Base-by-base conservation (phyloP, 106 monocot genomes). In the Apostasia shenzhenica region DNA sequence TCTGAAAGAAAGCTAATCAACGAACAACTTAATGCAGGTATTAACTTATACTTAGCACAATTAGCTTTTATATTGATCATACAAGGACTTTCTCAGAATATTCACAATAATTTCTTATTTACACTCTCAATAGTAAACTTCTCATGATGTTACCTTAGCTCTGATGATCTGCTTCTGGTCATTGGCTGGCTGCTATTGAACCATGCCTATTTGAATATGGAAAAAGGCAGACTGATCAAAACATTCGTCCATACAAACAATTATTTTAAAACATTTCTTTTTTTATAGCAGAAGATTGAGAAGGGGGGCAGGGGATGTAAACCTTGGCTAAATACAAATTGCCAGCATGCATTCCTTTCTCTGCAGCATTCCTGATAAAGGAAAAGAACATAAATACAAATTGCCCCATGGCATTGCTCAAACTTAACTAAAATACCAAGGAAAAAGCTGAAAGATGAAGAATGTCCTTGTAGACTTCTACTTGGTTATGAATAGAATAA, bases 181-280 rank as follows among this genome's bases (percentile, higher is more conserved):
- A 87, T 87, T 81, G 87, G 87, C 67, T 83, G 87, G 73, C 77
- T 60, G 72, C 87, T 87, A 14, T 87, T 70, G 72, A 87, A 83
- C 87, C 87, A 87, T 69, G 87, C 81, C 87, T 87, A 72, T 63
- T 72, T 49, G 55, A 45, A 65, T 50, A 45, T 43, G 55, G 42
- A 58, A 57, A 71, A 48, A 26, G 13, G 40, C 12, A 57, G n/a
- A 65, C 8, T 11, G 45, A 46, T 70, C 26, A 67, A 1, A 63
- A 55, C 40, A 39, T 44, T 6, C 10, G 3, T 48, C 56, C 13
- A 45, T 46, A 69, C 14, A 40, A 68, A 63, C 8, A 69, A 39
- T 48, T 2, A 68, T 9, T 9, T 61, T 43, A 41, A 41, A 44
- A 43, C 41, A 11, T 4, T 68, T 68, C 54, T 2, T 38, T 8